Percentiles rank a stretch among this genome's conserved stretches.
These are phyloP conservation scores for Tylopilus vinaceipallidus DNA, from an alignment of 768 basidiomycete species.

Conservation along the genomic window DNA sequence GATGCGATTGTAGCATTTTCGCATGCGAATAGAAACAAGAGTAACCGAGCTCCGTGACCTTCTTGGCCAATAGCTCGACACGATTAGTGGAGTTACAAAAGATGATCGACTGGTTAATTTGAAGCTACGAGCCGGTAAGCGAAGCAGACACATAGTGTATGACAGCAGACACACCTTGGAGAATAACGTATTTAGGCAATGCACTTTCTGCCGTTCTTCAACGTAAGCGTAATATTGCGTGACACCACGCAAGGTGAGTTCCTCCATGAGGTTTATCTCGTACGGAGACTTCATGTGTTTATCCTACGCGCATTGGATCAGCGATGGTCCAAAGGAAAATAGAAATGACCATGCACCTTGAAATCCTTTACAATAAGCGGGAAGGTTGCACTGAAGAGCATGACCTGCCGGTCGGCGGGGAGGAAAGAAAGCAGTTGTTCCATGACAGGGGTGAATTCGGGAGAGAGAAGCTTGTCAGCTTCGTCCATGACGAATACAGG, in stretches of 20 bases:
- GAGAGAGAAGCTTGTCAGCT: slow-evolving; percentile 95
- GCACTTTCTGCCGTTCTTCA: slow-evolving; percentile 98
- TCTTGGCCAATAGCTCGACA: slow-evolving; percentile 98
- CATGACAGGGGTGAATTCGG: slow-evolving; percentile 98
- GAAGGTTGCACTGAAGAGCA: slow-evolving; percentile 99
- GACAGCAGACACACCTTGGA: slow-evolving; percentile 67
- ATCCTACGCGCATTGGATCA: slow-evolving; percentile 50
- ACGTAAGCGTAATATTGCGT: slow-evolving; percentile 99
- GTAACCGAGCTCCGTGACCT: slow-evolving; percentile 98
- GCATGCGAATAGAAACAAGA: slow-evolving; percentile 99
- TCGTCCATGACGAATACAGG: slow-evolving; percentile 99
- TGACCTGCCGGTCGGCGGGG: slow-evolving; percentile 86
- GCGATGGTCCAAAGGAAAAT: neutral
- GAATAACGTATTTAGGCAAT: slow-evolving; percentile 99
- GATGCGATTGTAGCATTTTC: slow-evolving; percentile 98
- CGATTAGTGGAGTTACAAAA: slow-evolving; percentile 99
- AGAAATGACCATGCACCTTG: slow-evolving; percentile 54
- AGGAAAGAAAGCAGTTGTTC: slow-evolving; percentile 89
- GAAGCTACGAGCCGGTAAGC: slow-evolving; percentile 55
- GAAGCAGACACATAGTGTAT: neutral
- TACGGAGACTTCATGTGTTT: slow-evolving; percentile 96
- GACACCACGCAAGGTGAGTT: slow-evolving; percentile 96
- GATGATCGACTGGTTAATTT: slow-evolving; percentile 99
- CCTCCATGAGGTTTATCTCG: slow-evolving; percentile 99
- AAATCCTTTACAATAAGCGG: slow-evolving; percentile 99